These are phyloP conservation scores for Alternaria sp. DNA, from an alignment of 2,329 filamentous ascomycete genomes.

Conservation along the genomic window DNA sequence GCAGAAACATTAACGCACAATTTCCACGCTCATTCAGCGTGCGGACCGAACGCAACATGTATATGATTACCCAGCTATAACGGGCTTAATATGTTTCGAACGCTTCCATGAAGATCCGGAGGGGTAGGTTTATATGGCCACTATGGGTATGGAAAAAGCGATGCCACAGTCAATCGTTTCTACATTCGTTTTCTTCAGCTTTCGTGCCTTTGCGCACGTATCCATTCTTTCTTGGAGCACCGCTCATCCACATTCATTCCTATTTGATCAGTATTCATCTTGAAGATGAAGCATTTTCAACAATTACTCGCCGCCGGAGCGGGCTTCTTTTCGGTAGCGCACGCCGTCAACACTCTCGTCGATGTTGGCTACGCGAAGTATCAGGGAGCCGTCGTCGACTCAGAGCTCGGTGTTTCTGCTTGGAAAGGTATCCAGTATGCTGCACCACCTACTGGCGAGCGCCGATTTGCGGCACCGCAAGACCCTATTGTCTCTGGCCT, in stretches of 20 bases:
- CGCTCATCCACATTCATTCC: neutral
- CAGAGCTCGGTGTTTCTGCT: conserved; percentile 66
- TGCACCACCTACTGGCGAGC: conserved; percentile 69
- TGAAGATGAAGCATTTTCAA: conserved; percentile 5
- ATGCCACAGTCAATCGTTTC: neutral
- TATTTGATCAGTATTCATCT: neutral
- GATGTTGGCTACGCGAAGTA: conserved; percentile 73
- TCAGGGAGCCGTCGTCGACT: conserved; percentile 60
- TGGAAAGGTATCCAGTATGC: conserved; percentile 81
- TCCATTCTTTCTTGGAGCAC: neutral
- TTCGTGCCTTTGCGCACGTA: neutral
- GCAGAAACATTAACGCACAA: neutral
- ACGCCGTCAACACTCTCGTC: conserved; percentile 56
- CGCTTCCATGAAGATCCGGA: neutral
- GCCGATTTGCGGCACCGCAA: conserved; percentile 72
- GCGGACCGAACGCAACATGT: conserved; percentile 1
- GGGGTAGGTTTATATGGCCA: neutral
- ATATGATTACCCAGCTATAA: neutral
- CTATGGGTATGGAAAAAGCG: neutral
- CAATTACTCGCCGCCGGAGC: conserved; percentile 5
- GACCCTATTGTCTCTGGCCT: conserved; percentile 36
- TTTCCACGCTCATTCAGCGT: neutral
- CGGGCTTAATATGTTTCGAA: neutral
- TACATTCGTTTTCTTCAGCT: neutral
- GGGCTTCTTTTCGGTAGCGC: conserved; percentile 9